Evolutionary conservation across 805 yeast genomes (phyloP).

Genomic region (Nakazawaea populi): DNA sequence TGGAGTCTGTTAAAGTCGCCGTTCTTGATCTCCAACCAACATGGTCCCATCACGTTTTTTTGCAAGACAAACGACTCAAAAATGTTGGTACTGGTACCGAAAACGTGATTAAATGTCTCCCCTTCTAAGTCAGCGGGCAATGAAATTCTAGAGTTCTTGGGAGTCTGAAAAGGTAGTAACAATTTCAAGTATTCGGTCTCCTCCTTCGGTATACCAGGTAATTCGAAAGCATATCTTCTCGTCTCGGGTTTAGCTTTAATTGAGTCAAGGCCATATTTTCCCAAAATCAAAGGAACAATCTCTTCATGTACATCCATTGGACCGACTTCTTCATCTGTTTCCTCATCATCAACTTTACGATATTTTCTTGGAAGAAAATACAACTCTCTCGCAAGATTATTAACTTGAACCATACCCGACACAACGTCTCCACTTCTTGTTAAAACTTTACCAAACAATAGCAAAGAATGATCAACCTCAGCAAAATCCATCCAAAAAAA

Average conservation of each 20-base stretch:
- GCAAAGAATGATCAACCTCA: conserved; percentile 63
- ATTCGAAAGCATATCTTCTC: conserved; percentile 85
- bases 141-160: conserved; percentile 39
- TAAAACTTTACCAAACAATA: conserved; percentile 76
- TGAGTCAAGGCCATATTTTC: conserved; percentile 52
- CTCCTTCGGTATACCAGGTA: conserved; percentile 71
- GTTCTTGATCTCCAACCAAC: conserved; percentile 78
- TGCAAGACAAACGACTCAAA: conserved; percentile 85
- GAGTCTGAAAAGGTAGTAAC: conserved; percentile 66
- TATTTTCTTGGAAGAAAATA: conserved; percentile 67
- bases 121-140: conserved; percentile 67
- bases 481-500: conserved; percentile 90
- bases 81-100: conserved; percentile 67
- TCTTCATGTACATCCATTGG: conserved; percentile 75
- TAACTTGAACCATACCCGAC: conserved; percentile 73
- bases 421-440: conserved; percentile 53
- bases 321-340: conserved; percentile 33
- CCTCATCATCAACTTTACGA: conserved; percentile 19
- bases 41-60: conserved; percentile 91
- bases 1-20: conserved; percentile 54
- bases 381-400: conserved; percentile 63
- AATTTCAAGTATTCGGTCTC: conserved; percentile 71
- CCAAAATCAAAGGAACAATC: conserved; percentile 58
- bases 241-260: conserved; percentile 66
- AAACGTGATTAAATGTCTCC: conserved; percentile 68